Percentiles rank a stretch among this genome's conserved stretches.
These are phyloP conservation scores for Starmerella ratchasimensis DNA, from an alignment of 805 yeast genomes.

Conservation along the genomic window DNA sequence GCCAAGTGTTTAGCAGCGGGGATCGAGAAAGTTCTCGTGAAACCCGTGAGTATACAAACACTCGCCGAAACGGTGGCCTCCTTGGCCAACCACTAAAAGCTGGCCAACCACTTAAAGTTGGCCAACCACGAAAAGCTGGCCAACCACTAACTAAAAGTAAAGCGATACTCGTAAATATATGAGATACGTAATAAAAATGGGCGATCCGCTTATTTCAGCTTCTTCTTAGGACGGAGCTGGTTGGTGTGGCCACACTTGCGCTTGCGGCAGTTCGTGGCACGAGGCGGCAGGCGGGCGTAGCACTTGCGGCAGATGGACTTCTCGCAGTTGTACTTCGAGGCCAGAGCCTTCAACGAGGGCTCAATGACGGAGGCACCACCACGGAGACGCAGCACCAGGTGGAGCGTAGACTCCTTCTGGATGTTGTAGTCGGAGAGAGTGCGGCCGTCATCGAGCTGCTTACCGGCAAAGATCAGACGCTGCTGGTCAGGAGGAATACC, in stretches of 20 bases:
- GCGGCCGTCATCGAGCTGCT: constrained; percentile 99
- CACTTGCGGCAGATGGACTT: constrained; percentile 98
- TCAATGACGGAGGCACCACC: constrained; percentile 86
- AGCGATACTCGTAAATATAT: background rate
- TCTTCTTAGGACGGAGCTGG: constrained; percentile 99
- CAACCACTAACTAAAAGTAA: background rate
- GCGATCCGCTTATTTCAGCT: constrained; percentile 67
- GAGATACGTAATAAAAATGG: background rate
- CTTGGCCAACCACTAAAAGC: background rate
- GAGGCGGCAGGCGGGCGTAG: constrained; percentile 99
- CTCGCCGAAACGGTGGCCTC: constrained; percentile 2
- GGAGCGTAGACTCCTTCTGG: constrained; percentile 98
- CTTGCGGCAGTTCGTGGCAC: constrained; percentile 99
- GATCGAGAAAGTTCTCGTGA: constrained; percentile 75
- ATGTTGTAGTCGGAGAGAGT: constrained; percentile 98
- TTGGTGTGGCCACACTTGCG: constrained; percentile 99
- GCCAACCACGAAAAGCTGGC: background rate
- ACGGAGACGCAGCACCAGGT: constrained; percentile 91
- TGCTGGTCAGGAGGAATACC: constrained; percentile 99
- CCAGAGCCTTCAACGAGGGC: constrained; percentile 98
- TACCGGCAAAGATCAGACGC: constrained; percentile 99
- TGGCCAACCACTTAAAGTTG: background rate
- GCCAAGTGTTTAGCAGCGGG: constrained; percentile 68
- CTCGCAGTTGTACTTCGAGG: constrained; percentile 99
- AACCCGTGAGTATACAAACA: constrained; percentile 50